Evolutionary conservation across 106 monocot genomes (phyloP), one percentile per base, ranked within the genome.

Genomic region (Chionographis japonica): DNA sequence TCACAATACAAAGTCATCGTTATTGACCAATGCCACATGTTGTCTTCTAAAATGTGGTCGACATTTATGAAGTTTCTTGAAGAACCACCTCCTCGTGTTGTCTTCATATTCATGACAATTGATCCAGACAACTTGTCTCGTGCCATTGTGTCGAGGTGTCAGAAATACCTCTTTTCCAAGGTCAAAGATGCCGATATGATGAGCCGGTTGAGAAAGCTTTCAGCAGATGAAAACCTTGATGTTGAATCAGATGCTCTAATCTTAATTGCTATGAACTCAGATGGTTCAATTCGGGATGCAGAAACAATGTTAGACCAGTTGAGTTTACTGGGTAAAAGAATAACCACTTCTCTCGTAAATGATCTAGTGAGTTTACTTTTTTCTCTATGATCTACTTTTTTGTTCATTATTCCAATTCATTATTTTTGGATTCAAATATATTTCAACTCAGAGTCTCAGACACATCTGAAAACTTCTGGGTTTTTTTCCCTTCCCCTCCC

Each of bases 271-370:
- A 37, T 74, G 53, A 90, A 83, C 65, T 86, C 86, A 9, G 73
- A 86, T 71, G 90, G 90, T 64, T 90, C 90, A 71, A 83, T 86
- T 57, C 61, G 75, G 19, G 86, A 90, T 85, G 90, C 90, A 42
- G 90, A 86, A 79, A 86, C 73, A 40, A 81, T 86, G 72, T 68
- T 90, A 27, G 83, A 86, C 8, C 83, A 90, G 69, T 27, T 86
- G 40, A 81, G 76, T 70, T 81, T 86, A 56, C 70, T 86, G 59
- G 83, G 90, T 15, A 86, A 74, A 68, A 79, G 41, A 79, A 84
- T 90, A 19, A 86, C 90, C 3, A 55, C 78, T 36, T 76, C 83
- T 36, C 86, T 81, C 70, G 90, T 86, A 16, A 78, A 81, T 74
- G 86, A 86, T 61, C 76, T 90, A 15, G 90, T 90, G 65, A 86